A percentile compares a stretch with the other conserved stretches of the same genome.
Evolutionary conservation across 2,329 filamentous ascomycete species (phyloP).

Genomic region (Nemania sp.): DNA sequence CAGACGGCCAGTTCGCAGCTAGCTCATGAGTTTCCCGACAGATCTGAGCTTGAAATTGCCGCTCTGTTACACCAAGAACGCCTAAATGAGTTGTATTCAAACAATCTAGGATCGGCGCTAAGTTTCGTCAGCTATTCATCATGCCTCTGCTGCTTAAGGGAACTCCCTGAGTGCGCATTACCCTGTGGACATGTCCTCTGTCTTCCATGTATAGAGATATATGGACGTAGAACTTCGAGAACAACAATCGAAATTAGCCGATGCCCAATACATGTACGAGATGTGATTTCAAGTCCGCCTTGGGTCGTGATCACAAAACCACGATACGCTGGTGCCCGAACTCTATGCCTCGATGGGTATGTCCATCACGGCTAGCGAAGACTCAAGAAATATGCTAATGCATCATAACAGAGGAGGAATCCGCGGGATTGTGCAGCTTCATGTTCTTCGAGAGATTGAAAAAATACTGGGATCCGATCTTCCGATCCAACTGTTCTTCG

Average conservation of each 20-base stretch:
- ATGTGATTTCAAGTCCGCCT: slow-evolving; percentile 48
- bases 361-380: background rate
- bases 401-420: slow-evolving; percentile 45
- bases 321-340: slow-evolving; percentile 46
- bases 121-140: slow-evolving; percentile 50
- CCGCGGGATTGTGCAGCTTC: slow-evolving; percentile 48
- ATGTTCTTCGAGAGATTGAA: slow-evolving; percentile 48
- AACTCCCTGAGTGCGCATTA: slow-evolving; percentile 50
- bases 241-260: slow-evolving; percentile 51
- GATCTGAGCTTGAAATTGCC: slow-evolving; percentile 49
- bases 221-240: slow-evolving; percentile 48
- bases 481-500: slow-evolving; percentile 51
- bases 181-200: slow-evolving; percentile 52
- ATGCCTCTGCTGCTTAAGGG: slow-evolving; percentile 51
- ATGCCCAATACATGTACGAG: slow-evolving; percentile 50
- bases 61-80: slow-evolving; percentile 49
- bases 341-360: slow-evolving; percentile 51
- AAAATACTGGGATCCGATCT: slow-evolving; percentile 49
- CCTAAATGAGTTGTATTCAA: slow-evolving; percentile 50
- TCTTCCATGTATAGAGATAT: slow-evolving; percentile 49
- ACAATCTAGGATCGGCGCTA: slow-evolving; percentile 46
- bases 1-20: slow-evolving; percentile 48
- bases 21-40: slow-evolving; percentile 47
- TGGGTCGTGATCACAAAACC: slow-evolving; percentile 50
- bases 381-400: slow-evolving; percentile 11